phyloP scores from a whole-genome alignment of 148 eudicot species.

The Amaranthus hypochondriacus region DNA sequence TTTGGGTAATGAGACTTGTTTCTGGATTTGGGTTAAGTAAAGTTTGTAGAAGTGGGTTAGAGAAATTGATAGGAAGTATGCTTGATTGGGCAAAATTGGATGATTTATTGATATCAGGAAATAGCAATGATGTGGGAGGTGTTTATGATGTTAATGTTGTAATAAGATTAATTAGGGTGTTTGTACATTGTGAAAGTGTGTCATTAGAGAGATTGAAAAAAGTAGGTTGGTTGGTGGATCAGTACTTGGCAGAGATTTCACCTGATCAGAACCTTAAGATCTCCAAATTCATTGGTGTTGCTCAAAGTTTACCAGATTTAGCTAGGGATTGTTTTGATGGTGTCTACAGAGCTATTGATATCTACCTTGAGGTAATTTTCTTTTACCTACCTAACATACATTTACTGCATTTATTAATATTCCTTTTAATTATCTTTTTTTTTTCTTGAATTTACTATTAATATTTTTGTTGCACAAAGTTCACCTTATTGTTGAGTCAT shows the following conservation, averaged over 20 bases:
- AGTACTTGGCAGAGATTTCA: constrained; percentile 72
- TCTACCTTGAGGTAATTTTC: constrained; percentile 70
- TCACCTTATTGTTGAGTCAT: too few relatives aligned
- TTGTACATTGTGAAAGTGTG: constrained; percentile 42
- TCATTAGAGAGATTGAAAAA: constrained; percentile 40
- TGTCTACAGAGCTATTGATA: constrained; percentile 80
- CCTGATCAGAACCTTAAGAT: constrained; percentile 70
- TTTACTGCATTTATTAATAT: background rate
- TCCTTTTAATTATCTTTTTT: background rate
- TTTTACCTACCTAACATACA: background rate
- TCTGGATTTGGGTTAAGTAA: constrained; percentile 45
- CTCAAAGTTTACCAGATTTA: constrained; percentile 68
- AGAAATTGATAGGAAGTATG: constrained; percentile 54
- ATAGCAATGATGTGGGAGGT: constrained; percentile 25
- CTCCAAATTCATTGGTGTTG: constrained; percentile 65
- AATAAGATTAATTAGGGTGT: constrained; percentile 54
- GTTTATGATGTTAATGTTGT: constrained; percentile 84
- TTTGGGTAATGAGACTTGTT: constrained; percentile 52
- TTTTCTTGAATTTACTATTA: background rate
- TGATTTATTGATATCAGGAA: constrained; percentile 51
- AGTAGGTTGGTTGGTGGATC: constrained; percentile 62
- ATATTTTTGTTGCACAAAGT: background rate
- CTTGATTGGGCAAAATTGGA: constrained; percentile 66
- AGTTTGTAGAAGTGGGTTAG: constrained; percentile 44
- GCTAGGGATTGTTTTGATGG: constrained; percentile 84